These are phyloP conservation scores for Bipolaris bicolor DNA, from an alignment of 2,329 filamentous ascomycete species.

Conservation along the genomic window DNA sequence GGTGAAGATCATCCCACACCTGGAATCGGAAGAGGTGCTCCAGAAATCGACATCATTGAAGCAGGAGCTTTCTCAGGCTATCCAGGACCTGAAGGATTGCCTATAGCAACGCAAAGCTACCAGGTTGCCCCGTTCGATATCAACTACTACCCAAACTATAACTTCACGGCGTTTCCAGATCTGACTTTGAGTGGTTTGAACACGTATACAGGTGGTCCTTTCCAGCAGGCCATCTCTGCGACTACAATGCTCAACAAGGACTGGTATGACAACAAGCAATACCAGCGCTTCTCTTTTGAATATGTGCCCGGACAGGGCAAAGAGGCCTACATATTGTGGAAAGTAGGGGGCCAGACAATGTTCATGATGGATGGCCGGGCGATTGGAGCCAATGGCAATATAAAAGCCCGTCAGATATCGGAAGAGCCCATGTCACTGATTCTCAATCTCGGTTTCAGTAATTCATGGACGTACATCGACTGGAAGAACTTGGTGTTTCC, in stretches of 20 bases:
- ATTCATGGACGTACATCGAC: conserved; percentile 58
- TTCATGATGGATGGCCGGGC: conserved; percentile 60
- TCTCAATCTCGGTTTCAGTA: conserved; percentile 60
- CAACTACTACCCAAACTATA: conserved; percentile 60
- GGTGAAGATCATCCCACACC: conserved; percentile 57
- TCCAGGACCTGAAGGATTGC: conserved; percentile 37
- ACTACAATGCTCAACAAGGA: conserved; percentile 61
- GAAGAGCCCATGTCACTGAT: conserved; percentile 62
- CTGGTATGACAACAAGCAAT: conserved; percentile 62
- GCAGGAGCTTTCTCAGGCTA: conserved; percentile 52
- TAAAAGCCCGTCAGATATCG: conserved; percentile 56
- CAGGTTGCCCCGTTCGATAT: conserved; percentile 59
- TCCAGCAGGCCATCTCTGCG: conserved; percentile 62
- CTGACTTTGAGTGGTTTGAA: conserved; percentile 58
- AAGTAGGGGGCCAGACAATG: conserved; percentile 58
- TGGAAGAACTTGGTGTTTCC: conserved; percentile 56
- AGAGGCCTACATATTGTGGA: conserved; percentile 59
- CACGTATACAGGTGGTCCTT: conserved; percentile 60
- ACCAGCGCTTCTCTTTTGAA: conserved; percentile 64
- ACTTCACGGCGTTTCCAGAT: conserved; percentile 60
- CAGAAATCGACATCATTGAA: conserved; percentile 58
- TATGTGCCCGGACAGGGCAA: conserved; percentile 58
- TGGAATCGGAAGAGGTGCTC: conserved; percentile 55
- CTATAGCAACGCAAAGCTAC: conserved; percentile 56
- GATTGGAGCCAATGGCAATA: conserved; percentile 61